Evolutionary conservation across 495 filamentous ascomycete genomes (phyloP), one percentile per base, ranked within the genome.

Genomic region (Penicillium diatomitis): DNA sequence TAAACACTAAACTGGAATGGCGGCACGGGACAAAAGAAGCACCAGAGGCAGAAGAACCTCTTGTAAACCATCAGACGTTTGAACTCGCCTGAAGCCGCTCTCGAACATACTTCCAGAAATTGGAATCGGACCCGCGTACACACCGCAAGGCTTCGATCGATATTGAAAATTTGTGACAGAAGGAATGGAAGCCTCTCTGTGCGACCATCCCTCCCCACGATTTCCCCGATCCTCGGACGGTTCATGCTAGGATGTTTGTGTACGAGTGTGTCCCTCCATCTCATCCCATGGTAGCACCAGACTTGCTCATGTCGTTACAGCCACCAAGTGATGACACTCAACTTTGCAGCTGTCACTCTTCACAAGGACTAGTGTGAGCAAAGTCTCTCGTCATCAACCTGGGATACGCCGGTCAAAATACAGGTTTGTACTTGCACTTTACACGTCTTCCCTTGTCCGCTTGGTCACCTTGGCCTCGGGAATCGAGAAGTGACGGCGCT

Each of bases 81-180:
- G 20, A 32, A 5, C 31, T 38, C 8, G 51, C 60, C 12, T 11
- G 40, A 39, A 9, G 55, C 49, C 20, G 32, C 36, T 50, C 38
- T 20, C 20, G 20, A 20, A 20, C 20, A 48, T 54, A 44, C 47
- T 60, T 62, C 52, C 50, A 55, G 57, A 60, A 53, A 57, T 60
- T 57, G 12, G 47, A 55, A 57, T 57, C 41, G 41, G 47, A 53
- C 38, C 56, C 50, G 46, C 49, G 38, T 47, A 38, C 37, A 35
- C 40, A 34, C 46, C 38, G 34, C 27, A 11, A 32, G 8, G 45
- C 42, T 38, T 42, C 49, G 38, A 47, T 49, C 32, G 32, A 30
- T 10, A 51, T 46, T 46, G 48, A 43, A 2, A 32, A 49, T 55
- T 49, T 43, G 55, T 56, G 52, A 55, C 49, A 52, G 55, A 61